phyloP scores from a whole-genome alignment of 192 early-diverging fungal genomes.

The Chytriomyces hyalinus region DNA sequence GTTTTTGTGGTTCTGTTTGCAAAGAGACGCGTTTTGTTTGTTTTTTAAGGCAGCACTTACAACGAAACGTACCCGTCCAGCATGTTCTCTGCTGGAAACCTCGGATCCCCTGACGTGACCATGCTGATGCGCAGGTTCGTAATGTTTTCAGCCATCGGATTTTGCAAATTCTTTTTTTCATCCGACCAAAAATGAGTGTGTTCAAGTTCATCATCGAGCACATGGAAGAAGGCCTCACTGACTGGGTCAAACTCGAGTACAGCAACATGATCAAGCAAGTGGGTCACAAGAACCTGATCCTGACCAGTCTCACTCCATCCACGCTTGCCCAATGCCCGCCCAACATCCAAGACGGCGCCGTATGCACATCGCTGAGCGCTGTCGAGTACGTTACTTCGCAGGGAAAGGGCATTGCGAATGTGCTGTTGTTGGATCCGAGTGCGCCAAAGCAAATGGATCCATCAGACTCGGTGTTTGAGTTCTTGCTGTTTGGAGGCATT shows the following conservation, averaged over 20 bases:
- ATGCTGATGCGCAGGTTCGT: constrained; percentile 27
- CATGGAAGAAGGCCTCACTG: constrained; percentile 62
- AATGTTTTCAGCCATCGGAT: constrained; percentile 48
- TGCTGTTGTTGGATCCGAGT: constrained; percentile 76
- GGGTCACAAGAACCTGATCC: constrained; percentile 64
- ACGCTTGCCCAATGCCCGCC: constrained; percentile 48
- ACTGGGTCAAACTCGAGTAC: constrained; percentile 67
- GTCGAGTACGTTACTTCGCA: not conserved
- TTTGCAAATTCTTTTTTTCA: constrained; percentile 9
- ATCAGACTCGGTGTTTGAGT: constrained; percentile 57
- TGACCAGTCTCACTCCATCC: constrained; percentile 61
- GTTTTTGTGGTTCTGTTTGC: constrained; percentile 11
- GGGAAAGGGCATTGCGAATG: constrained; percentile 49
- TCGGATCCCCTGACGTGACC: constrained; percentile 28
- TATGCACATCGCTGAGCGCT: constrained; percentile 47
- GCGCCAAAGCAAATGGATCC: constrained; percentile 61
- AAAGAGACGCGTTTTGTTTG: not conserved
- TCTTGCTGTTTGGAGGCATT: constrained; percentile 85
- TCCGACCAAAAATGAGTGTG: not conserved
- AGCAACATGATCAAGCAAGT: constrained; percentile 71
- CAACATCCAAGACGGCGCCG: constrained; percentile 39
- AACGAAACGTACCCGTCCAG: constrained; percentile 18
- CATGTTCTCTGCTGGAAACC: constrained; percentile 28
- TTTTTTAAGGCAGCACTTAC: not conserved
- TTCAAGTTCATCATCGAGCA: constrained; percentile 77